Base-by-base conservation (phyloP, 75 land plant genomes). In the Isoetes taiwanensis region DNA sequence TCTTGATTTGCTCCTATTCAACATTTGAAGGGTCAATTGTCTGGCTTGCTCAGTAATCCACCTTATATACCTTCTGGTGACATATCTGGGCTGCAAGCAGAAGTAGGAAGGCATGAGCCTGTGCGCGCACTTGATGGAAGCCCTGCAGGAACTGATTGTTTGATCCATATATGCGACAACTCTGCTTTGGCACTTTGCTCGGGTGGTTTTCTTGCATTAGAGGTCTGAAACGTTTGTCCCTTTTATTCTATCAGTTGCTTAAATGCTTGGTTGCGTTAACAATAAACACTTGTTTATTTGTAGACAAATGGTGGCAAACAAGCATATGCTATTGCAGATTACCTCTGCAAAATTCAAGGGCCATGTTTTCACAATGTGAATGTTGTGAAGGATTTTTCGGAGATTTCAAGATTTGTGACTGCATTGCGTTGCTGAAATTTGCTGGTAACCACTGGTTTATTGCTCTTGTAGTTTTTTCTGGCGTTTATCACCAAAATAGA, bases 261-360 rank as follows among this genome's bases (percentile, higher is more conserved):
- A 32, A 25, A 28, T 54, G 56, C 30, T 26, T 54, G 26, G 8
- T 26, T 54, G 27, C 0, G 6, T 29, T 46, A 16, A 50, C 28
- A 28, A 57, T 14, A 16, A 56, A 30, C 41, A 41, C 43, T 59
- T 59, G 41, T 16, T 0, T 14, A 26, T 52, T 16, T 78, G 73
- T 81, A 89, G 97, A 90, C 94, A 43, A 80, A 90, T 75, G 97
- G 97, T 21, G 88, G 80, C 9, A 39, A 71, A 25, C 97, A 90
- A 59, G 77, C 87, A 62, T 62, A 76, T 59, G 60, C 66, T 39
- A 63, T 90, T 19, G 72, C 63, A 17, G 64, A 78, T n/a, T 62
- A 65, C 58, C 25, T 90, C 68, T 58, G 50, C 20, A 61, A 53
- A 9, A 46, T 64, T 52, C 43, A 25, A 21, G 48, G 43, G 42